Base-by-base conservation (phyloP, 2,329 filamentous ascomycete genomes). In the Fusarium sp. region DNA sequence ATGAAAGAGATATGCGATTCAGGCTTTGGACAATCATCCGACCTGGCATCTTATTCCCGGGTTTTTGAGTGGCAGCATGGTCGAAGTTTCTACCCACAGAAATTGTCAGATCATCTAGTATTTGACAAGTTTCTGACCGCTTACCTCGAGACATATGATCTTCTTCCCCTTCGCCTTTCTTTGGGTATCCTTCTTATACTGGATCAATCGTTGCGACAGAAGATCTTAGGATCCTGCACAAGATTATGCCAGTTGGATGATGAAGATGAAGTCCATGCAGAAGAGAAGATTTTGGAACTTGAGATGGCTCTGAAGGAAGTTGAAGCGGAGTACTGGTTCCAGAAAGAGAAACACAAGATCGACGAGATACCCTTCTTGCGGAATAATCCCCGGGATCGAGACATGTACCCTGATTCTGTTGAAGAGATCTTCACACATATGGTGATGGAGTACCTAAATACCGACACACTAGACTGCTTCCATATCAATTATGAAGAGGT, bases 171-270 rank as follows among this genome's bases (percentile, higher is more conserved):
- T 15, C 48, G 32, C 1, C 3, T 50, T 2, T 26, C 48, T 1
- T 30, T 50, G 0, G 48, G 32, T 1, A 1, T n/a, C n/a, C 32
- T 3, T 8, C 37, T n/a, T 1, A 37, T 37, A 0, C 4, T 37
- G 20, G 32, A 50, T 50, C 1, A 2, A 8, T 12, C 23, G 0
- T 17, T 50, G 1, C 32, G 17, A 26, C 20, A 50, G 2, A 12
- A 1, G 0, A 15, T 0, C 4, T 3, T 50, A 5, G 35, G 15
- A 0, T 6, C 15, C 1, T 50, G 7, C 11, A 20, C 48, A 0
- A 15, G 18, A 6, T 0, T 50, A 6, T 37, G n/a, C 1, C 23
- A 37, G 1, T 15, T 26, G 0, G 32, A 17, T 1, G 12, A 26
- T 11, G 18, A 3, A 2, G 26, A 15, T 4, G 7, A 50, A 8